phyloP scores from a whole-genome alignment of 129 eudicot genomes.

The Tagetes erecta region DNA sequence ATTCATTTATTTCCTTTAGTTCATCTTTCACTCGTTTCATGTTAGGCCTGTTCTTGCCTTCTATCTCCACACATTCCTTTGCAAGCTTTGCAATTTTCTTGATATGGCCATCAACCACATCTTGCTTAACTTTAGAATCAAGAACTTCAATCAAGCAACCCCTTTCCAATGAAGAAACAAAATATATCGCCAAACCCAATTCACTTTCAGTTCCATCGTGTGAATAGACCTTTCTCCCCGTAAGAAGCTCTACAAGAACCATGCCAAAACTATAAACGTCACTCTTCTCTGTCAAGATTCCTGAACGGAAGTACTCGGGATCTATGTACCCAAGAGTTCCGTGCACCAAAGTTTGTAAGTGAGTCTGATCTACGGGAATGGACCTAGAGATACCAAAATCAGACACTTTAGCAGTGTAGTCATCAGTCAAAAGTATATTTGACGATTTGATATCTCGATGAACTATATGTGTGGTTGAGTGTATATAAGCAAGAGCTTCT shows the following conservation, averaged over 20 bases:
- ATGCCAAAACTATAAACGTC: slow-evolving; percentile 8
- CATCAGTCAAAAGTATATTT: slow-evolving; percentile 9
- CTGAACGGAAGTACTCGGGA: slow-evolving; percentile 6
- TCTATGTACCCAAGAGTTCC: slow-evolving; percentile 4
- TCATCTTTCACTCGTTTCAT: not conserved
- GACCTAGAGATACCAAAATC: slow-evolving; percentile 1
- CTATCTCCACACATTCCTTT: not conserved
- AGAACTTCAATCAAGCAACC: slow-evolving; percentile 4
- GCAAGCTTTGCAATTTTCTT: not conserved
- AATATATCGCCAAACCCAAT: not conserved
- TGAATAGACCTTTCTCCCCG: not conserved
- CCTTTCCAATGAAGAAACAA: not conserved
- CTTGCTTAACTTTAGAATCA: not conserved
- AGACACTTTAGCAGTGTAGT: not conserved
- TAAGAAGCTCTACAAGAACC: not conserved
- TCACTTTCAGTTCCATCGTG: slow-evolving; percentile 7
- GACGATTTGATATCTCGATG: slow-evolving; percentile 1
- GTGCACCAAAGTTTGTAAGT: not conserved
- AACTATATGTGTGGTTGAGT: slow-evolving; percentile 4
- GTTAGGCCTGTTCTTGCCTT: slow-evolving; percentile 5
- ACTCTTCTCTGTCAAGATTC: not conserved
- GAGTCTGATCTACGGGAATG: slow-evolving; percentile 3
- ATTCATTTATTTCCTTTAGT: not conserved
- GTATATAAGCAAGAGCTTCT: not conserved
- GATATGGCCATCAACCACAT: not conserved